Conservation (phyloP, 352 stramenopile genomes). For the Phytophthora constricta region DNA sequence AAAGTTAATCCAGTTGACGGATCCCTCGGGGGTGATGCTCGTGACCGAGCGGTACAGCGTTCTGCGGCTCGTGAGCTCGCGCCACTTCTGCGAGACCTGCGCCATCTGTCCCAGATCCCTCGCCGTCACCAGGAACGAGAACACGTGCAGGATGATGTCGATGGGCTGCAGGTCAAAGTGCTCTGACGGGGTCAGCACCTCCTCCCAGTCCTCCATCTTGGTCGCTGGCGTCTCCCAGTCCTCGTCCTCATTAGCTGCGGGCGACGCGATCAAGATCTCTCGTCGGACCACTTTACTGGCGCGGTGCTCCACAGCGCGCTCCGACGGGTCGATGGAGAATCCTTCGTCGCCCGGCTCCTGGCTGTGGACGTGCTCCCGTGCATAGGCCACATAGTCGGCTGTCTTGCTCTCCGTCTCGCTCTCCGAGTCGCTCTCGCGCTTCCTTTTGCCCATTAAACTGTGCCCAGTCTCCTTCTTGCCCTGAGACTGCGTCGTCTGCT, state of each 20-base stretch:
- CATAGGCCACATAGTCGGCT: slow-evolving; percentile 71
- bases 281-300: slow-evolving; percentile 85
- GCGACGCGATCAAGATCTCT: slow-evolving; percentile 86
- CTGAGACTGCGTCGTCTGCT: no score
- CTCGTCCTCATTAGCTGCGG: slow-evolving; percentile 78
- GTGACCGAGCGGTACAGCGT: slow-evolving; percentile 76
- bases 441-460: slow-evolving; percentile 44
- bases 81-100: slow-evolving; percentile 82
- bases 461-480: no score
- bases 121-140: slow-evolving; percentile 82
- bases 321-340: slow-evolving; percentile 86
- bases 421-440: slow-evolving; percentile 33
- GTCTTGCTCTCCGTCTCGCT: slow-evolving; percentile 21
- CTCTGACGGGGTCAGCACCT: slow-evolving; percentile 52
- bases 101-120: slow-evolving; percentile 77
- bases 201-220: slow-evolving; percentile 43
- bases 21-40: slow-evolving; percentile 72
- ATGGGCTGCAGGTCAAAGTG: slow-evolving; percentile 88
- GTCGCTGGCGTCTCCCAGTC: slow-evolving; percentile 61
- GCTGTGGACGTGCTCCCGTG: slow-evolving; percentile 79
- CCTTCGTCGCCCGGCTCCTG: slow-evolving; percentile 83
- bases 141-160: slow-evolving; percentile 89
- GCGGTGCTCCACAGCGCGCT: slow-evolving; percentile 83
- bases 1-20: slow-evolving; percentile 89
- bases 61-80: slow-evolving; percentile 71